Base-by-base conservation (phyloP, 441 rosid species). In the Euphorbia corollata region DNA sequence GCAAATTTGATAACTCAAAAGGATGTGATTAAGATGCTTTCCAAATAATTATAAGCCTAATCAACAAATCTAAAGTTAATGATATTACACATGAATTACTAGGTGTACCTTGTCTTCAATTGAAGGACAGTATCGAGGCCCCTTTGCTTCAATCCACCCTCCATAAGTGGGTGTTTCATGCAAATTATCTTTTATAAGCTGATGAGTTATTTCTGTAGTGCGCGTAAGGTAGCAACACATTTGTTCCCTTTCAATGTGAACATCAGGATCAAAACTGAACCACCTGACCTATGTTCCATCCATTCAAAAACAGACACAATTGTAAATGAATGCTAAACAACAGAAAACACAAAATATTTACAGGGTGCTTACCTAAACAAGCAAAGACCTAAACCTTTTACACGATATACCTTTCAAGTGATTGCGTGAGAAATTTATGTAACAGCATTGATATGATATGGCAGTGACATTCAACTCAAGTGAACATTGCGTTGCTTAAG, bases 141-240 rank as follows among this genome's bases (percentile, higher is more conserved):
- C 99, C 79, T 89, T 94, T 47, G 99, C 96, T 84, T 94, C 97
- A 65, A 91, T 89, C 99, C 99, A 94, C 63, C 99, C 99, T 73
- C 99, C 99, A 82, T 94, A 94, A 60, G 99, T 94, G 74, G 99
- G 99, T 77, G 97, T 91, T 79, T 91, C 99, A 71, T 89, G 96
- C 86, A 94, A 83, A 79, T 91, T 94, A 20, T 94, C 93, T 80
- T 73, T 80, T 71, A 94, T 94, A 84, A 94, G 80, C 81, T 89
- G 88, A 74, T 94, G 99, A 11, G 99, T 94, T 58, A 56, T 68
- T 77, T 86, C 80, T 10, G 97, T 89, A 16, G 99, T 94, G 41
- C 97, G 93, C 10, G 99, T 94, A 43, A 94, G 79, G 81, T 94
- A 86, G 85, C 99, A 94, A 76, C 91, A 81, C 96, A 89, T 89